These are phyloP conservation scores for Lichtheimia ramosa DNA, from an alignment of 371 early-diverging fungal species.

Conservation along the genomic window DNA sequence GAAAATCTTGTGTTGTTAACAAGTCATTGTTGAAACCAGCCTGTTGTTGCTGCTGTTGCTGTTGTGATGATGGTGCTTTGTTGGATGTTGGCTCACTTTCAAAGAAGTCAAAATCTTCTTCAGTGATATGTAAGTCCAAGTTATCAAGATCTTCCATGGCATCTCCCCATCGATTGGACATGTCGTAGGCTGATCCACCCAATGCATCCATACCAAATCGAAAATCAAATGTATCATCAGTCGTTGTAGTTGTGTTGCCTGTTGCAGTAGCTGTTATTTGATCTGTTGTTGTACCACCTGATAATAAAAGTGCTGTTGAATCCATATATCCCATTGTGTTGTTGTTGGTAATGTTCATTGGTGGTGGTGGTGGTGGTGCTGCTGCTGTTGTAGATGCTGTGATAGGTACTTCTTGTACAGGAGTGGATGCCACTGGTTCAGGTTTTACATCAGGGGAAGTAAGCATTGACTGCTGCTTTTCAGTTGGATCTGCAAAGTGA, in stretches of 20 bases:
- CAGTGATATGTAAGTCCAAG: slow-evolving; percentile 46
- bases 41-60: not conserved
- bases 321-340: not conserved
- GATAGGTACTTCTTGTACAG: not conserved
- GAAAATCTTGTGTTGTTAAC: not conserved
- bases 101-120: slow-evolving; percentile 53
- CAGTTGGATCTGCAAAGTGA: slow-evolving; percentile 8
- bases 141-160: slow-evolving; percentile 39
- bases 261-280: not conserved
- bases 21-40: not conserved
- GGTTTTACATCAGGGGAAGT: not conserved
- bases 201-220: slow-evolving; percentile 10
- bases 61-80: not conserved
- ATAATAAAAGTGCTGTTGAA: slow-evolving; percentile 2
- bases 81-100: slow-evolving; percentile 10
- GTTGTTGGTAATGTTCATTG: not conserved
- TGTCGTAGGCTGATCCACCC: not conserved
- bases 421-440: not conserved
- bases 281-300: not conserved
- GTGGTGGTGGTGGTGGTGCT: too few species aligned
- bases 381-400: not conserved
- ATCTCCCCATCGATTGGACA: slow-evolving; percentile 36
- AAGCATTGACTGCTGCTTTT: not conserved
- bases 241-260: not conserved
- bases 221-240: slow-evolving; percentile 13